Base-by-base conservation (phyloP, 352 stramenopile species). In the Phytopythium cucurbitacearum region DNA sequence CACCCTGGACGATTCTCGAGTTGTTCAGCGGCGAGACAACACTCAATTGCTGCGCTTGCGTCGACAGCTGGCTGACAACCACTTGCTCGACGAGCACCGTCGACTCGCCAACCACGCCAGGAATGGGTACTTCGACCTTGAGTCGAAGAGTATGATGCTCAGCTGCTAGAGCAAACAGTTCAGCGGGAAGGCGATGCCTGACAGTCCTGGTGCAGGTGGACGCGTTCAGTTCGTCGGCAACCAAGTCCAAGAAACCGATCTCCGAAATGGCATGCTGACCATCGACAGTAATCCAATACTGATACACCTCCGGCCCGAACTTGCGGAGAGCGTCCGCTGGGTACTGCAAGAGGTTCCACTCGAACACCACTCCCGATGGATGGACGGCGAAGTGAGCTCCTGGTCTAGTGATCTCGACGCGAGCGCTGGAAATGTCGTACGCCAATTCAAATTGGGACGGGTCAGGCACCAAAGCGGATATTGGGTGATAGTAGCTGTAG, bases 391-490 rank as follows among this genome's bases (percentile, higher is more conserved):
- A 60, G 15, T 67, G 47, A n/a, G 60, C 49, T 3, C 33, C 13
- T 1, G 75, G 75, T 9, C 57, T 70, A 16, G 61, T 16, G 21
- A 86, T 77, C 6, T 46, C 49, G 1, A 76, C 49, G 2, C 64
- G 70, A 8, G 81, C 62, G 42, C 81, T 80, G 12, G 71, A 79
- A 16, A 87, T 56, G 45, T 85, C 64, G 38, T 63, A 64, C 10
- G 71, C 66, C 6, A 56, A 62, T 32, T 80, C 73, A 3, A 85
- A 51, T 13, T 50, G 49, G 11, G 65, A 47, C 11, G 65, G 56
- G 35, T 71, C 57, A 0, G 76, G 73, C 34, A 77, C 53, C 40
- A 52, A 40, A 37, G 76, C 38, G n/a, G 37, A 43, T 5, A 32
- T 4, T 13, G 43, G 35, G 2, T 71, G 76, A 38, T 77, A 51